These are phyloP conservation scores for Saxophila tyrrhenica DNA, from an alignment of 495 filamentous ascomycete genomes.

Conservation along the genomic window DNA sequence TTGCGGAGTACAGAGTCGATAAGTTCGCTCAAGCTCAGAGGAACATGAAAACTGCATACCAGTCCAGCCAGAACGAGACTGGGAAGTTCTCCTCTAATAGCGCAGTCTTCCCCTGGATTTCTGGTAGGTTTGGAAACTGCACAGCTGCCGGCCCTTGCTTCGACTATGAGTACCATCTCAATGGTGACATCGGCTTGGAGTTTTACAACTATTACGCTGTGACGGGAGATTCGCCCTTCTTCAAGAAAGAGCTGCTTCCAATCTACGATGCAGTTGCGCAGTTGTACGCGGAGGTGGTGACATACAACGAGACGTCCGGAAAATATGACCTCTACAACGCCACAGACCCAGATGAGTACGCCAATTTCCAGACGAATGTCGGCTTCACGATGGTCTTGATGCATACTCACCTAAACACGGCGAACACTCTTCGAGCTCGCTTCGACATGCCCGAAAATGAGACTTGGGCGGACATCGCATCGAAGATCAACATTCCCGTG, in stretches of 20 bases:
- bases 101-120: constrained; percentile 53
- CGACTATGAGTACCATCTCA: constrained; percentile 56
- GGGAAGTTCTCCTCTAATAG: constrained; percentile 39
- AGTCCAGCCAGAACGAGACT: constrained; percentile 38
- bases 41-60: constrained; percentile 25
- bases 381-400: constrained; percentile 64
- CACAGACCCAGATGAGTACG: constrained; percentile 73
- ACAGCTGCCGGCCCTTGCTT: constrained; percentile 56
- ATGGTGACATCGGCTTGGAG: constrained; percentile 60
- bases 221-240: constrained; percentile 46
- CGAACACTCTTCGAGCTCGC: constrained; percentile 45
- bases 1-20: constrained; percentile 47
- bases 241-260: constrained; percentile 43
- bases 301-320: constrained; percentile 39
- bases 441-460: constrained; percentile 40
- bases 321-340: constrained; percentile 49
- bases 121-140: constrained; percentile 53
- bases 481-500: constrained; percentile 30
- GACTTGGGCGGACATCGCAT: constrained; percentile 28
- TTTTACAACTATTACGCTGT: constrained; percentile 50
- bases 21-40: constrained; percentile 41
- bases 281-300: constrained; percentile 44
- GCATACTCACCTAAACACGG: constrained; percentile 42
- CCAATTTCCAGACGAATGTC: constrained; percentile 58
- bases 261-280: constrained; percentile 49